Conservation (phyloP, 2,329 filamentous ascomycete species). For the Cladosporium colombiae region DNA sequence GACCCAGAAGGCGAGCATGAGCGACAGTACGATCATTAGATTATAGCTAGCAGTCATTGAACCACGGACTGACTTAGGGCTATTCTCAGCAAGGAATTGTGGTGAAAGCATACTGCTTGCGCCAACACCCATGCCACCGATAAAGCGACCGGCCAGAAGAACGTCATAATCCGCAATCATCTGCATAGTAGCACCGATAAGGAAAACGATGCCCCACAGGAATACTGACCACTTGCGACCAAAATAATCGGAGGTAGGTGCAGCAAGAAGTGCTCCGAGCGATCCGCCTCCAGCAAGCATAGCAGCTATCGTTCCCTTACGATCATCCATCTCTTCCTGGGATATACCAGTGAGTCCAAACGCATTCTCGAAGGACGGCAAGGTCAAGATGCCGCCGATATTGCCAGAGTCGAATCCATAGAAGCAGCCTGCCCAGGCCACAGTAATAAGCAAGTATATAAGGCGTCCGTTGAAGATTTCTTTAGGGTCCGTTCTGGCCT, state of each 20-base stretch:
- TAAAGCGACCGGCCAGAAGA: slow-evolving; percentile 24
- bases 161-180: slow-evolving; percentile 25
- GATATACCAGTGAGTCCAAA: slow-evolving; percentile 23
- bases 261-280: slow-evolving; percentile 23
- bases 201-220: slow-evolving; percentile 24
- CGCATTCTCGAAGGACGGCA: slow-evolving; percentile 25
- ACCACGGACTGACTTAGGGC: slow-evolving; percentile 25
- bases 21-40: slow-evolving; percentile 23
- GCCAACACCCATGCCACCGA: slow-evolving; percentile 27
- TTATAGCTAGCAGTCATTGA: slow-evolving; percentile 27
- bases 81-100: slow-evolving; percentile 26
- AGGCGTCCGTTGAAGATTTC: slow-evolving; percentile 25
- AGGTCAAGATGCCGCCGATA: slow-evolving; percentile 24
- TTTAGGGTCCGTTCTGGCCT: slow-evolving; percentile 24
- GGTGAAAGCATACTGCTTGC: slow-evolving; percentile 25
- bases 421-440: slow-evolving; percentile 25
- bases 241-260: slow-evolving; percentile 23
- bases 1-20: slow-evolving; percentile 24
- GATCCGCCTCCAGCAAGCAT: slow-evolving; percentile 27
- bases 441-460: slow-evolving; percentile 21
- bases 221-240: slow-evolving; percentile 29
- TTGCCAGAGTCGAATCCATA: slow-evolving; percentile 26
- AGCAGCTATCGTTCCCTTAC: slow-evolving; percentile 24
- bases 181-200: slow-evolving; percentile 24
- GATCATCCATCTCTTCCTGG: slow-evolving; percentile 13